phyloP scores from a whole-genome alignment of 2,329 filamentous ascomycete genomes.

The Leptographium galeiforme region DNA sequence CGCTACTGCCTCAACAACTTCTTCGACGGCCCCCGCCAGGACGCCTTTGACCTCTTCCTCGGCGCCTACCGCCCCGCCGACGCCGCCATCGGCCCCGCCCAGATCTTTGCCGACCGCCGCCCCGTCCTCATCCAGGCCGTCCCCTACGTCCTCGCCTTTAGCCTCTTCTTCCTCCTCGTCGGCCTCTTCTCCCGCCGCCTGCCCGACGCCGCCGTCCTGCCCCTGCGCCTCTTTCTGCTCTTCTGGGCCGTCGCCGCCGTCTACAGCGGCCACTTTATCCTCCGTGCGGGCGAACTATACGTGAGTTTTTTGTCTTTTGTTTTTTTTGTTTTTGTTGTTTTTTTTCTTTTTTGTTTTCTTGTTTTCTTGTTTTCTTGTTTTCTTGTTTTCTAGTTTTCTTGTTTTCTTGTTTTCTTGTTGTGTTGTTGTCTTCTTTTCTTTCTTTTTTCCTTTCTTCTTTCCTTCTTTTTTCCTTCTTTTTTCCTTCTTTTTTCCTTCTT shows the following conservation, averaged over 20 bases:
- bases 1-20: slow-evolving; percentile 94
- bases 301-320: slow-evolving; percentile 35
- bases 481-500: background rate
- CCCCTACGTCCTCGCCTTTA: slow-evolving; percentile 79
- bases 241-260: slow-evolving; percentile 59
- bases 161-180: slow-evolving; percentile 69
- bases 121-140: slow-evolving; percentile 86
- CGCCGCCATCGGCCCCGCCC: slow-evolving; percentile 51
- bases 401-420: background rate
- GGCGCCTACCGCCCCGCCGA: slow-evolving; percentile 69
- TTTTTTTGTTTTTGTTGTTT: no score
- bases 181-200: slow-evolving; percentile 58
- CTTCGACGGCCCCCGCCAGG: slow-evolving; percentile 81
- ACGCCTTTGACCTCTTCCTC: slow-evolving; percentile 89
- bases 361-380: no score
- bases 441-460: no score
- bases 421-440: no score
- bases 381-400: background rate
- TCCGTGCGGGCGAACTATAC: slow-evolving; percentile 79
- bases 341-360: no score
- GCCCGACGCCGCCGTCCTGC: slow-evolving; percentile 64
- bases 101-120: slow-evolving; percentile 72
- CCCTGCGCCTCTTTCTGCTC: slow-evolving; percentile 68
- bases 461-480: no score
- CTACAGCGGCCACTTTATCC: slow-evolving; percentile 67